Base-by-base conservation (phyloP, 345 rosid species). In the Sonneratia alba region DNA sequence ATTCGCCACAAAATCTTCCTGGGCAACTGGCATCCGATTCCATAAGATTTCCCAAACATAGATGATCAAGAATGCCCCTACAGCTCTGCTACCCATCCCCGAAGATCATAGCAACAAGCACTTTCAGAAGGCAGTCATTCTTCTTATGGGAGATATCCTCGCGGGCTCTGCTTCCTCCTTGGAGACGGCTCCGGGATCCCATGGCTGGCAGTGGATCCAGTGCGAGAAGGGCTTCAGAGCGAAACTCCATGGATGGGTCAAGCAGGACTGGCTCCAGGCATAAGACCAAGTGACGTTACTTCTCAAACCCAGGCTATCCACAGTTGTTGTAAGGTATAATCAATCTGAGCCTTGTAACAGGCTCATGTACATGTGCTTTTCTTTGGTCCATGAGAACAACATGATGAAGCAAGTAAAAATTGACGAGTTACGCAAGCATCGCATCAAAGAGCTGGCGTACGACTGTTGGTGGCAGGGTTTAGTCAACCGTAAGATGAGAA, bases 201-300 rank as follows among this genome's bases (percentile, higher is more conserved):
- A 75, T 2, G 93, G 81, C 72, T 72, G 79, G 11, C 96, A 88
- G 73, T 91, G 98, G 86, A 80, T 68, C 94, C 79, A 66, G 43
- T 68, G 85, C 0, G 87, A 83, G 62, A 79, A 27, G 0, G 15
- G 74, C 76, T 90, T 77, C 16, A 78, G 67, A 77, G 80, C 79
- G 57, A 89, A 81, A 73, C 86, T 88, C 97, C 98, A 93, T 1
- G 89, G 87, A 70, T 83, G 77, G 51, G 89, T 75, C 71, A 43
- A 65, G 73, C 87, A 84, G 7, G 76, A 70, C 80, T 88, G 91
- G 3, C 85, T 77, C 32, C 32, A 27, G 32, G 32, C 32, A 27
- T 27, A 27, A 27, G 32, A 27, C 32, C 32, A 27, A 27, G 32
- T 27, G 32, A 27, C 32, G 32, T 27, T 27, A 27, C 32, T 27